phyloP scores from a whole-genome alignment of 2,329 filamentous ascomycete species.

The Cadophora malorum region DNA sequence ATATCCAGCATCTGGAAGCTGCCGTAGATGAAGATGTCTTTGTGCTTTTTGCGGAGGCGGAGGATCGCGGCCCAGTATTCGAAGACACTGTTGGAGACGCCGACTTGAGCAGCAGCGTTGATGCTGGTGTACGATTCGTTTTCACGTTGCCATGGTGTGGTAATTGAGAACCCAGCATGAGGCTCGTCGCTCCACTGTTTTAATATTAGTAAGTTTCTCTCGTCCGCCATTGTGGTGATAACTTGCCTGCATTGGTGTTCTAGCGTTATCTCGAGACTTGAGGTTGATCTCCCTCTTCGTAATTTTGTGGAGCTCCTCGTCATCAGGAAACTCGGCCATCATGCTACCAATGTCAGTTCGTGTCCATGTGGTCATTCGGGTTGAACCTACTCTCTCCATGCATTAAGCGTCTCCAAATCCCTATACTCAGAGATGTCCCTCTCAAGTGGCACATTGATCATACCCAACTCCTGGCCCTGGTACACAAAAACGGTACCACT shows the following conservation, averaged over 20 bases:
- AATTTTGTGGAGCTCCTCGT: slow-evolving; percentile 48
- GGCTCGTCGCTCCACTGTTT: slow-evolving; percentile 63
- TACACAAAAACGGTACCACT: slow-evolving; percentile 64
- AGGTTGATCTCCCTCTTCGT: slow-evolving; percentile 58
- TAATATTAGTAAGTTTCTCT: background rate
- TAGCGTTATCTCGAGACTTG: slow-evolving; percentile 71
- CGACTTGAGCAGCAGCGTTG: slow-evolving; percentile 65
- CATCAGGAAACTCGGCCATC: slow-evolving; percentile 44
- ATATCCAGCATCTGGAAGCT: slow-evolving; percentile 62
- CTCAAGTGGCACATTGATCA: slow-evolving; percentile 60
- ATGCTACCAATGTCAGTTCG: slow-evolving; percentile 40
- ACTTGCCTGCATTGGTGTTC: slow-evolving; percentile 65
- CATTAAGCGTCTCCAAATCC: slow-evolving; percentile 66
- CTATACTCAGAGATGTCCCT: slow-evolving; percentile 72
- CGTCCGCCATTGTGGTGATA: background rate
- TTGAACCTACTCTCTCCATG: slow-evolving; percentile 49
- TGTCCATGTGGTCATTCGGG: no score
- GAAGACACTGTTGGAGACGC: slow-evolving; percentile 58
- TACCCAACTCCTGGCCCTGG: slow-evolving; percentile 66
- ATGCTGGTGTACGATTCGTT: slow-evolving; percentile 67
- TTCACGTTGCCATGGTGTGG: slow-evolving; percentile 71
- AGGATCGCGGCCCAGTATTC: slow-evolving; percentile 67
- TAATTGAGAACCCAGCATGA: slow-evolving; percentile 69
- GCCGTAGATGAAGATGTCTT: slow-evolving; percentile 72
- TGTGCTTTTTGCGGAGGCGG: slow-evolving; percentile 63